Evolutionary conservation across 129 eudicot genomes (phyloP).

Genomic region (Daucus carota): DH1_v3.0 NC_030384.2:32309501-32310000

Average conservation of each 20-base stretch:
- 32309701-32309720: background rate
- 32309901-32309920: too few relatives aligned
- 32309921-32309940: too few relatives aligned
- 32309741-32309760: too few relatives aligned
- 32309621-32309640: background rate
- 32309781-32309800: too few relatives aligned
- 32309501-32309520: background rate
- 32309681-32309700: background rate
- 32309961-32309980: background rate
- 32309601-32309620: background rate
- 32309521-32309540: background rate
- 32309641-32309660: slow-evolving; percentile 1
- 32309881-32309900: background rate
- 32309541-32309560: background rate
- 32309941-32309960: too few relatives aligned
- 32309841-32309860: too few relatives aligned
- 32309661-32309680: background rate
- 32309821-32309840: too few relatives aligned
- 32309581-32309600: background rate
- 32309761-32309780: too few relatives aligned
- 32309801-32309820: too few relatives aligned
- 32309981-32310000: background rate
- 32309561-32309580: background rate
- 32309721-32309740: too few relatives aligned
- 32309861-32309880: background rate